Conservation (phyloP, 2,329 filamentous ascomycete genomes). For the Aspergillus fijiensis region DNA sequence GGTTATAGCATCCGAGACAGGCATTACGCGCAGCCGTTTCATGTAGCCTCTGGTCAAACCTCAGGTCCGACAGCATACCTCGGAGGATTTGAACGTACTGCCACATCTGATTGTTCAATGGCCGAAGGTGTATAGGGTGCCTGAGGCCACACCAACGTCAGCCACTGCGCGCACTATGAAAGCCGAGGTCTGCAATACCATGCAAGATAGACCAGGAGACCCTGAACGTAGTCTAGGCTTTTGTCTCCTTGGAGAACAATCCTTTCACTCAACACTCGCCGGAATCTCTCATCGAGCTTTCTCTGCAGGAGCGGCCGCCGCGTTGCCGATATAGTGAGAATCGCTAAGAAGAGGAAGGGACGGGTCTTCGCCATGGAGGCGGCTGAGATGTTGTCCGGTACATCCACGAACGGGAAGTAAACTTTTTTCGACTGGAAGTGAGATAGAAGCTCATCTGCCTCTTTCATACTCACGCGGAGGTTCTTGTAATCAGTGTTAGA, state of each 20-base stretch:
- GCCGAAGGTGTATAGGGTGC: background rate
- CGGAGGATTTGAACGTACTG: background rate
- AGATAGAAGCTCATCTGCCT: background rate
- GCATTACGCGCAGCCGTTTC: background rate
- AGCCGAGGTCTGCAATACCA: background rate
- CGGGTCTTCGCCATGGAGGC: background rate
- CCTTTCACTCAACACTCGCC: constrained; percentile 2
- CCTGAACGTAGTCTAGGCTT: constrained; percentile 6
- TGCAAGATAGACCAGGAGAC: constrained; percentile 5
- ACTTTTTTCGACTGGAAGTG: background rate
- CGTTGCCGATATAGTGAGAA: background rate
- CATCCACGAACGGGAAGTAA: background rate
- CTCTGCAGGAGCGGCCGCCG: background rate
- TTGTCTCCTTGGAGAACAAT: constrained; percentile 1
- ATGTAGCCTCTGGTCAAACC: background rate
- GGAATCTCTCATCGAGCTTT: constrained; percentile 1
- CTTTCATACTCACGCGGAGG: background rate
- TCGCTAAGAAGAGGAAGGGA: background rate
- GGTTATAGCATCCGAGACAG: background rate
- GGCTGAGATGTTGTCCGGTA: background rate
- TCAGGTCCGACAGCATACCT: background rate
- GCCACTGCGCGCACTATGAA: too few relatives aligned
- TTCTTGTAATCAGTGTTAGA: background rate
- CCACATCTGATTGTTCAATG: background rate
- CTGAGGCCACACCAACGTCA: background rate